Base-by-base conservation (phyloP, 2,329 filamentous ascomycete species). In the Calonectria pseudoreteaudii region DNA sequence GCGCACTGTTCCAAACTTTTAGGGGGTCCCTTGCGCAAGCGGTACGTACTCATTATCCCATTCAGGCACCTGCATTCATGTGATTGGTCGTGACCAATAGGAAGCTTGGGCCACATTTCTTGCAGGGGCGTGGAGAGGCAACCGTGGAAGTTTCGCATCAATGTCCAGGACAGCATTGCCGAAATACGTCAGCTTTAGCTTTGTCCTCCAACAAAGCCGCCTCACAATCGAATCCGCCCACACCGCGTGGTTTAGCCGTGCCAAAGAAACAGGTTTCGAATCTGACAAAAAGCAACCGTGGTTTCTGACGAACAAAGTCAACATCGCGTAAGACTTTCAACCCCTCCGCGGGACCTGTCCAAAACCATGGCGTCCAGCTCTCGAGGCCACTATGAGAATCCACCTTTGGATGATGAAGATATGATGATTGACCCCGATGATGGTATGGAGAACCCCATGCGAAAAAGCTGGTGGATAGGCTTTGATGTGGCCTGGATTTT, bases 401-500 rank as follows among this genome's bases (percentile, higher is more conserved):
- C 91, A 72, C 87, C 91, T 74, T 86, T 93, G 75, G 87, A 90
- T 62, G 91, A 93, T 74, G 92, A 93, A 79, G 93, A 95, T 80
- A 85, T 95, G 80, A 94, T 95, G 80, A 94, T 96, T 85, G 94
- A 96, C 80, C 93, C 93, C 4, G 93, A 95, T 87, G 93, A 95
- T 86, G 93, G 94, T 95, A 86, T 79, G 86, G 23, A 13, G 20
- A 34, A 7, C 11, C 30, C 13, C 20, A 34, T 23, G 65, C 34
- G 6, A n/a, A 26, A 9, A 9, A 28, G n/a, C n/a, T 4, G 38
- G 13, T 18, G 20, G 6, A 11, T 7, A 14, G 18, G n/a, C 18
- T 31, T 47, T 20, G 20, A 53, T 36, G 23, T 28, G 4, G 23
- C 26, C 34, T 41, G n/a, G 23, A 68, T 49, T 1, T 23, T 18